Percentiles rank a stretch among this genome's conserved stretches.
Conservation (phyloP, 495 filamentous ascomycete genomes). For the Amorphotheca resinae region DNA sequence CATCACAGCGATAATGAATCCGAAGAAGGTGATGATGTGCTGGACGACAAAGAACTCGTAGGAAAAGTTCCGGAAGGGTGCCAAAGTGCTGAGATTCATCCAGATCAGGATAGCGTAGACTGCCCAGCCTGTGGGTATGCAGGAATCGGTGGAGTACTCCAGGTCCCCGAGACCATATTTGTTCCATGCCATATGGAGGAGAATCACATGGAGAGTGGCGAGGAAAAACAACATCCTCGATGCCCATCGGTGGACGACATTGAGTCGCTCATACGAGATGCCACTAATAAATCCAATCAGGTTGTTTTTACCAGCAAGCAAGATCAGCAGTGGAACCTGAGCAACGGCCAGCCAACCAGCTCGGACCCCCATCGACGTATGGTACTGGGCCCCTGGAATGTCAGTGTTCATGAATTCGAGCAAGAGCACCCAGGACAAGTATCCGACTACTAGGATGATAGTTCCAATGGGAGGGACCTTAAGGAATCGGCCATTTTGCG, state of each 20-base stretch:
- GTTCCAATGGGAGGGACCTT: conserved; percentile 15
- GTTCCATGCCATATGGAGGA: conserved; percentile 59
- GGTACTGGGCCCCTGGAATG: conserved; percentile 18
- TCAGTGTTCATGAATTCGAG: conserved; percentile 18
- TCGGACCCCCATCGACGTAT: conserved; percentile 31
- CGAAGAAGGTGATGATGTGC: conserved; percentile 56
- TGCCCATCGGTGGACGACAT: conserved; percentile 77
- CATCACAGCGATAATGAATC: conserved; percentile 54
- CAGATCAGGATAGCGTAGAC: conserved; percentile 65
- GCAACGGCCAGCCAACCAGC: conserved; percentile 63
- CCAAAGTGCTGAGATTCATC: conserved; percentile 56
- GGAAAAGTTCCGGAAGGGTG: conserved; percentile 52
- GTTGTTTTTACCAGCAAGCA: conserved; percentile 68
- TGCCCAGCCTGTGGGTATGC: conserved; percentile 47
- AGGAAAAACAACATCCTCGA: conserved; percentile 63
- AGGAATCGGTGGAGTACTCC: conserved; percentile 17
- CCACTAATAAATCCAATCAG: conserved; percentile 59
- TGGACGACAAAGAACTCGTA: conserved; percentile 85
- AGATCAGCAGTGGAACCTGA: conserved; percentile 67
- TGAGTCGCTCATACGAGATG: conserved; percentile 61
- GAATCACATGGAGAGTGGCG: conserved; percentile 59
- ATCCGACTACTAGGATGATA: conserved; percentile 9
- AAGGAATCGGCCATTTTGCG: neutral
- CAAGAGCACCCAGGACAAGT: conserved; percentile 15
- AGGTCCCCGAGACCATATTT: conserved; percentile 44